Conservation (phyloP, 495 filamentous ascomycete species). For the Jackrogersella multiformis region DNA sequence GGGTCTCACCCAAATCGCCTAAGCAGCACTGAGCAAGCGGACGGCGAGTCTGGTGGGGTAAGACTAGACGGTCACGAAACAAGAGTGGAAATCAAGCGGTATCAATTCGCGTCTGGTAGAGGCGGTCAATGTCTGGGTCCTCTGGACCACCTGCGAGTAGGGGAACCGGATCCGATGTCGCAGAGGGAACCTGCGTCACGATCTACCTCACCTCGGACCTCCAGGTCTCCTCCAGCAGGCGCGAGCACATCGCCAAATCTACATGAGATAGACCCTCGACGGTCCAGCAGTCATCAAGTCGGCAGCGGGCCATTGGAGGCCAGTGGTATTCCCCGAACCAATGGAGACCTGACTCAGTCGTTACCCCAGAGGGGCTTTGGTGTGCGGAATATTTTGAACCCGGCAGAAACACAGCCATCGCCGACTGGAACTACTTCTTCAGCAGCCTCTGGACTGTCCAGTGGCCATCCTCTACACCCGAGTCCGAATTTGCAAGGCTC, state of each 20-base stretch:
- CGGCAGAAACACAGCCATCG: constrained; percentile 46
- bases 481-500: constrained; percentile 44
- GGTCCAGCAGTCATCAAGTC: constrained; percentile 36
- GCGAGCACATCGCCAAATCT: constrained; percentile 39
- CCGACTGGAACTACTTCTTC: constrained; percentile 35
- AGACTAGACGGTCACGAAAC: constrained; percentile 47
- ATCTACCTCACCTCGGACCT: constrained; percentile 56
- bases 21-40: constrained; percentile 36
- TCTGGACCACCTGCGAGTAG: constrained; percentile 58
- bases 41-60: constrained; percentile 44
- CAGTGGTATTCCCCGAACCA: constrained; percentile 36
- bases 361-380: constrained; percentile 54
- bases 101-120: constrained; percentile 42
- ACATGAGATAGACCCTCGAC: constrained; percentile 37
- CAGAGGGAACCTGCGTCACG: constrained; percentile 62
- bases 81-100: constrained; percentile 38
- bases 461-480: constrained; percentile 22
- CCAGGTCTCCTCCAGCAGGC: constrained; percentile 42
- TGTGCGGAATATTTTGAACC: constrained; percentile 63
- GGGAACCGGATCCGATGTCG: constrained; percentile 70
- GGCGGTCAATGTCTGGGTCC: constrained; percentile 64
- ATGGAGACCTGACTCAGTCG: constrained; percentile 48
- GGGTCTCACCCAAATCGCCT: constrained; percentile 35
- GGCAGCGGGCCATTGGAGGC: constrained; percentile 38
- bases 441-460: constrained; percentile 29